A percentile compares a stretch with the other conserved stretches of the same genome.
These are phyloP conservation scores for Trichoderma koningii DNA, from an alignment of 2,329 filamentous ascomycete genomes.

Conservation along the genomic window DNA sequence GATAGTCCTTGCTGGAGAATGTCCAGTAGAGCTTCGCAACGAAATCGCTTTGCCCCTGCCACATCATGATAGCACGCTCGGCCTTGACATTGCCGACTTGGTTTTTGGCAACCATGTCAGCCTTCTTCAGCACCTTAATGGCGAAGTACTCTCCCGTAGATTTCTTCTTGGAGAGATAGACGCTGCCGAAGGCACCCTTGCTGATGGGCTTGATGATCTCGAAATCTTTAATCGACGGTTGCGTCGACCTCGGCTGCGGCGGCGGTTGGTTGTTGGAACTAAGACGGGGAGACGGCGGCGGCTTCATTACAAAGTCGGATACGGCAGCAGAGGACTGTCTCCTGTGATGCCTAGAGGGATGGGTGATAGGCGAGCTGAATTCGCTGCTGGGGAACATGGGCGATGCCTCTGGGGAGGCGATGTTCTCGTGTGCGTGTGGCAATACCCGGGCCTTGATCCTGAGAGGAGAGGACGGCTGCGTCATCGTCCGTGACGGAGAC, in stretches of 20 bases:
- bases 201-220: slow-evolving; percentile 99
- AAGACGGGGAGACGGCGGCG: slow-evolving; percentile 80
- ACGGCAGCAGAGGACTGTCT: slow-evolving; percentile 89
- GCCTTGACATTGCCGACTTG: slow-evolving; percentile 99
- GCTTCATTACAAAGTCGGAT: slow-evolving; percentile 65
- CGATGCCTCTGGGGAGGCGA: slow-evolving; percentile 85
- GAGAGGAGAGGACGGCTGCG: slow-evolving; percentile 82
- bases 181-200: slow-evolving; percentile 96
- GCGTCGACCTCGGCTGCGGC: slow-evolving; percentile 82
- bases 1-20: slow-evolving; percentile 97
- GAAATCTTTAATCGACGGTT: slow-evolving; percentile 98
- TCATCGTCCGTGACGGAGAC: slow-evolving; percentile 73
- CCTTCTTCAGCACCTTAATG: slow-evolving; percentile 97
- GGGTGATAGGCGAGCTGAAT: slow-evolving; percentile 71
- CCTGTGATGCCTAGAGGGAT: slow-evolving; percentile 68
- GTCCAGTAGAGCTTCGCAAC: slow-evolving; percentile 99
- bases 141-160: slow-evolving; percentile 97
- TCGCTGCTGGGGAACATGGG: slow-evolving; percentile 83
- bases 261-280: slow-evolving; percentile 69
- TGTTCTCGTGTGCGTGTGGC: slow-evolving; percentile 60
- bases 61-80: slow-evolving; percentile 99
- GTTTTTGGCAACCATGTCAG: slow-evolving; percentile 99
- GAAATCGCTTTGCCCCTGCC: slow-evolving; percentile 98
- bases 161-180: slow-evolving; percentile 98
- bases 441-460: slow-evolving; percentile 79